These are phyloP conservation scores for Solanum pinnatisectum DNA, from an alignment of 257 asterid genomes.

Conservation along the genomic window DNA sequence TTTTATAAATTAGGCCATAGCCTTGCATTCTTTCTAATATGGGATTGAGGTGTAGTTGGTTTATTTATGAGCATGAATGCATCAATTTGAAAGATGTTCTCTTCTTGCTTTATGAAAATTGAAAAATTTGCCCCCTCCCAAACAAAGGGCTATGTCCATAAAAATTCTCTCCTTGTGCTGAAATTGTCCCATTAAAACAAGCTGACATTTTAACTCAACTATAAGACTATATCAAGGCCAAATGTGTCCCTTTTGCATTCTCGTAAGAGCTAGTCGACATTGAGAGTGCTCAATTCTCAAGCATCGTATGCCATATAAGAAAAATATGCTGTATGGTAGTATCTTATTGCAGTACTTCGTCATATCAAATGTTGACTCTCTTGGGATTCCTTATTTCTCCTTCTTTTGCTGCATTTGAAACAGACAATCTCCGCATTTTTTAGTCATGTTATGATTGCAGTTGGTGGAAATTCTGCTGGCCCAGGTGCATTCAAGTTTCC, in stretches of 20 bases:
- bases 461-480: constrained; percentile 97
- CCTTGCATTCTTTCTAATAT: not conserved
- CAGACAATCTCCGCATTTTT: constrained; percentile 92
- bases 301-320: not conserved
- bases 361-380: not conserved
- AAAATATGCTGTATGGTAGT: not conserved
- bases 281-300: not conserved
- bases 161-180: not conserved
- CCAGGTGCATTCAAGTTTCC: constrained; percentile 49
- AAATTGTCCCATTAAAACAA: not conserved
- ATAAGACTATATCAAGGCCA: not conserved
- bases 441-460: constrained; percentile 92
- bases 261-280: not conserved
- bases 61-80: not conserved
- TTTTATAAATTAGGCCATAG: not conserved
- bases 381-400: not conserved
- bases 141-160: not conserved
- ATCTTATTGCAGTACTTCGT: not conserved
- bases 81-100: not conserved
- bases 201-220: not conserved
- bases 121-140: not conserved
- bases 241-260: not conserved
- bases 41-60: not conserved
- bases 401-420: not conserved
- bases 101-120: not conserved